These are phyloP conservation scores for Xenoacremonium recifei DNA, from an alignment of 2,329 filamentous ascomycete genomes.

Conservation along the genomic window DNA sequence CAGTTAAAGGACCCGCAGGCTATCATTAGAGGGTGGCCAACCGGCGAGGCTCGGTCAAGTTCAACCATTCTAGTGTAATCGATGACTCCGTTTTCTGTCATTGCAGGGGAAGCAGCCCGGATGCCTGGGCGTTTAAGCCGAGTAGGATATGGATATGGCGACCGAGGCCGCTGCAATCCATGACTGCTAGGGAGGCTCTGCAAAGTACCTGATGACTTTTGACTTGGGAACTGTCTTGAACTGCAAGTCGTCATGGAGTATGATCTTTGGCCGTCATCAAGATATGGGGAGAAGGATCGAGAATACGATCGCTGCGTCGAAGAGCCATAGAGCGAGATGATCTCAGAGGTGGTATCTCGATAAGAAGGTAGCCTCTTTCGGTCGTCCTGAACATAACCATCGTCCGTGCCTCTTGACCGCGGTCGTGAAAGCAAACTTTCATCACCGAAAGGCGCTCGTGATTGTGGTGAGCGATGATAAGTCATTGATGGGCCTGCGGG, in stretches of 20 bases:
- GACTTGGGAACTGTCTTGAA: constrained; percentile 44
- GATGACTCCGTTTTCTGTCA: constrained; percentile 45
- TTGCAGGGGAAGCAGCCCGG: constrained; percentile 47
- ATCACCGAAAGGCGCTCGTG: constrained; percentile 30
- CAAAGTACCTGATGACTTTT: constrained; percentile 47
- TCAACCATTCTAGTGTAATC: constrained; percentile 52
- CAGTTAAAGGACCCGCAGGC: too few relatives aligned
- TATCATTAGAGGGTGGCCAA: too few relatives aligned
- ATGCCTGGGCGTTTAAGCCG: constrained; percentile 54
- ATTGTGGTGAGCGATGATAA: constrained; percentile 27
- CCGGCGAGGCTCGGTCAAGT: constrained; percentile 47
- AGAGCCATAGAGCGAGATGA: constrained; percentile 54
- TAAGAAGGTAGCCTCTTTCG: constrained; percentile 46
- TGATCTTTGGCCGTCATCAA: constrained; percentile 48
- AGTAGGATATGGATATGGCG: constrained; percentile 58
- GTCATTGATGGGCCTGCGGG: constrained; percentile 28
- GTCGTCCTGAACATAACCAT: constrained; percentile 37
- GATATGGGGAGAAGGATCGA: constrained; percentile 41
- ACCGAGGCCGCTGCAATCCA: constrained; percentile 51
- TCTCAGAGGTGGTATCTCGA: constrained; percentile 53
- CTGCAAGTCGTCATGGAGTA: constrained; percentile 55
- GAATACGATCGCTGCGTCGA: constrained; percentile 45
- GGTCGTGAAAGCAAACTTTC: constrained; percentile 24
- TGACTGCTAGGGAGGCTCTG: constrained; percentile 44
- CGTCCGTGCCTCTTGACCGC: constrained; percentile 30